Percentiles rank a stretch among this genome's conserved stretches.
These are phyloP conservation scores for Aureobasidium mangrovei DNA, from an alignment of 2,329 filamentous ascomycete species.

Conservation along the genomic window DNA sequence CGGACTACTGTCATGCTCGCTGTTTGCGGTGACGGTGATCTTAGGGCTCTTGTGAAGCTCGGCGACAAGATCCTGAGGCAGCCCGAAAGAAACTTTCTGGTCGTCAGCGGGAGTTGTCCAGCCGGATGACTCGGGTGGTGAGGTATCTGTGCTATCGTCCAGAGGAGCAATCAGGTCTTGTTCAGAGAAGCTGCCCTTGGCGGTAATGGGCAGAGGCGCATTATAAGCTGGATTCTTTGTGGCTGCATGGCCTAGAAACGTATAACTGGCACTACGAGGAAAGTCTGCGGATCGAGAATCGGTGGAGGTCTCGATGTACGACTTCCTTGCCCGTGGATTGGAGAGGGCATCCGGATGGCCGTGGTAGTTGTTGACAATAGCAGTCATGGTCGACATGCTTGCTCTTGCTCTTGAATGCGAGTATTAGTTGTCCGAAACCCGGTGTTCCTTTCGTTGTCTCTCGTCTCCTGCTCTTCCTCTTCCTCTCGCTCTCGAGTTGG, in stretches of 20 bases:
- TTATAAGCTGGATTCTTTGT: conserved; percentile 24
- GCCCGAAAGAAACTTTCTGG: conserved; percentile 21
- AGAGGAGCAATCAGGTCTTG: conserved; percentile 31
- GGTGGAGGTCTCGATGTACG: not conserved
- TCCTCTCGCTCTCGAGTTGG: not conserved
- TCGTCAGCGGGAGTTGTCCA: conserved; percentile 36
- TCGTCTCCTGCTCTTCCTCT: not conserved
- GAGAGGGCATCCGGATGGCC: not conserved
- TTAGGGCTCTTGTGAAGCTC: conserved; percentile 27
- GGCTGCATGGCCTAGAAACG: conserved; percentile 37
- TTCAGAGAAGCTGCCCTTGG: conserved; percentile 44
- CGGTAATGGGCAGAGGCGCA: conserved; percentile 23
- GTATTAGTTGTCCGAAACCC: not conserved
- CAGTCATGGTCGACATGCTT: conserved; percentile 10
- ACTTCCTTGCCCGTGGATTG: not conserved
- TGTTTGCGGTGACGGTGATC: conserved; percentile 16
- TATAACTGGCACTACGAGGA: conserved; percentile 51
- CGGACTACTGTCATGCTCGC: conserved; percentile 17
- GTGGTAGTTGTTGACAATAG: not conserved
- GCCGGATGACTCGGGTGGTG: conserved; percentile 34
- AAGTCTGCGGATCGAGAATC: conserved; percentile 24
- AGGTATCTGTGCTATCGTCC: conserved; percentile 28
- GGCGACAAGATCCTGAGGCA: conserved; percentile 25
- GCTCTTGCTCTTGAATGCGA: not conserved
- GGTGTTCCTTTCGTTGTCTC: not conserved